A percentile compares a stretch with the other conserved stretches of the same genome.
Evolutionary conservation across 2,329 filamentous ascomycete genomes (phyloP).

Genomic region (Nemania bipapillata): DNA sequence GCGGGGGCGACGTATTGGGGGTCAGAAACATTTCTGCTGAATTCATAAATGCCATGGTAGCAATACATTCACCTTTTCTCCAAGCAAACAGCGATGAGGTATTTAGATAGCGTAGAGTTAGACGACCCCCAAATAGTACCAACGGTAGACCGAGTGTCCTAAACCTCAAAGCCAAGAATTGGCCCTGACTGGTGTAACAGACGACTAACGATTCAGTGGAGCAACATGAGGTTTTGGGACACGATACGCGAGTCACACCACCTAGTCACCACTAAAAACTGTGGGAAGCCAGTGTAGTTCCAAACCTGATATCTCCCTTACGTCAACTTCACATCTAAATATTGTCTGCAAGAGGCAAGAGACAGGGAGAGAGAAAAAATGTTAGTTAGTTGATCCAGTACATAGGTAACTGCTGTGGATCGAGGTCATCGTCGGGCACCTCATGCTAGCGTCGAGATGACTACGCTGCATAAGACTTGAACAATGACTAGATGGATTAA

Average conservation of each 20-base stretch:
- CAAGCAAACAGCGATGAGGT: too few species aligned
- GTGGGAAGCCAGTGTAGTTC: not conserved
- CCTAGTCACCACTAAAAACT: not conserved
- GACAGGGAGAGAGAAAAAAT: not conserved
- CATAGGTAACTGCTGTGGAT: not conserved
- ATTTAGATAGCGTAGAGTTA: not conserved
- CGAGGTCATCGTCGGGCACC: not conserved
- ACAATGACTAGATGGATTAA: not conserved
- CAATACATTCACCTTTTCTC: too few species aligned
- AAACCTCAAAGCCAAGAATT: not conserved
- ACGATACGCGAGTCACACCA: constrained; percentile 26
- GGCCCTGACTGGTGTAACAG: constrained; percentile 12
- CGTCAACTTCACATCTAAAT: not conserved
- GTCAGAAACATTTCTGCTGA: too few species aligned
- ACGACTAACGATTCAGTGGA: constrained; percentile 1
- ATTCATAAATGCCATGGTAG: too few species aligned
- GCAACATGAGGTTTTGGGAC: not conserved
- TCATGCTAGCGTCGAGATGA: not conserved
- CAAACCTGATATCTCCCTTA: not conserved
- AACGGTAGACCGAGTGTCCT: not conserved
- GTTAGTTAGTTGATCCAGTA: not conserved
- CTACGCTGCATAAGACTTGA: not conserved
- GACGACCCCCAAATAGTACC: not conserved
- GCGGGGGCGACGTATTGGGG: too few species aligned
- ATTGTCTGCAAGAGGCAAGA: not conserved